Evolutionary conservation across 148 eudicot species (phyloP), one percentile per base, ranked within the genome.

Genomic region (Cornus florida): DNA sequence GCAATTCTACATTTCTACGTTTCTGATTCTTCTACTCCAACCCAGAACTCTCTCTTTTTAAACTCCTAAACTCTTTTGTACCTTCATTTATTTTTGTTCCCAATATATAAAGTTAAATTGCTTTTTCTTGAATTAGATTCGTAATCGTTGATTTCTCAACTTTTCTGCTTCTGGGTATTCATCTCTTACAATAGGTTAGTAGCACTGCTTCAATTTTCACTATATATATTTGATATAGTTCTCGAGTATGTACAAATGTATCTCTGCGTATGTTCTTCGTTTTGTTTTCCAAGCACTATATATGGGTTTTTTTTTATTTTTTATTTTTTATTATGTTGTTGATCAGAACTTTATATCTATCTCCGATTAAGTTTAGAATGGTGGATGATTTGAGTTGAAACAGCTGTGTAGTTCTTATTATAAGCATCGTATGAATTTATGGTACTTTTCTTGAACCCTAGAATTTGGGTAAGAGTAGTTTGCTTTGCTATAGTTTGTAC

Each of bases 81-180:
- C 10, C 2, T 48, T 48, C 12, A 11, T 48, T 48, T 48, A 48
- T 4, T 48, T 48, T 48, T 11, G 53, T 48, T 11, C 53, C 12
- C 53, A 2, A 8, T 5, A 48, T 48, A 8, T 48, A 48, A 48
- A 48, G 53, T 1, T 11, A 48, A 48, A 8, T 48, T 11, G 53
- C 6, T 48, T 48, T 48, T 5, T 1, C 38, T 48, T 8, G 53
- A 11, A 1, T 48, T 48, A 7, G 5, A 48, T 48, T 48, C 53
- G 10, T 48, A 48, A 7, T 48, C 23, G 41, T 77, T 68, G 43
- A 67, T 31, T 70, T 39, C 14, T 59, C 28, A 43, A 62, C 71
- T 6, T 60, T 78, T 62, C 62, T 9, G 41, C 39, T 43, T 72
- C 71, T 72, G 70, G 75, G 76, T 72, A 23, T 17, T 43, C 60